These are phyloP conservation scores for Trichoderma sp. DNA, from an alignment of 2,329 filamentous ascomycete species.

Conservation along the genomic window DNA sequence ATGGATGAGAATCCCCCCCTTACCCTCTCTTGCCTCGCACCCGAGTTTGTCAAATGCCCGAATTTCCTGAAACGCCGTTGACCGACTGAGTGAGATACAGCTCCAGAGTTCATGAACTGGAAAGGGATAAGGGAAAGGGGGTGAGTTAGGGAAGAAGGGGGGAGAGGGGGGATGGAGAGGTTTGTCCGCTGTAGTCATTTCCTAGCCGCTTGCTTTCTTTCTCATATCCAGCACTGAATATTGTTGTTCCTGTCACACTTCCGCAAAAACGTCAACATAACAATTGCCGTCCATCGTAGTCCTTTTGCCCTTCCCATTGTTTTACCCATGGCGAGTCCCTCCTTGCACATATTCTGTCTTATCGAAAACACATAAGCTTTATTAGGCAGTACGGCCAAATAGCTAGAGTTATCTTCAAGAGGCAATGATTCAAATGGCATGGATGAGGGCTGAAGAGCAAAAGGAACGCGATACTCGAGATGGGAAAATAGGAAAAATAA, in stretches of 20 bases:
- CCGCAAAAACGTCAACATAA: constrained; percentile 1
- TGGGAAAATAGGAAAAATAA: not conserved
- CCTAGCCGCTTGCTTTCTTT: constrained; percentile 18
- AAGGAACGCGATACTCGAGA: not conserved
- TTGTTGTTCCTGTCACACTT: constrained; percentile 9
- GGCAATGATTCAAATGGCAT: not conserved
- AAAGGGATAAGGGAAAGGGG: not conserved
- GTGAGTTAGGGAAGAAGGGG: no score
- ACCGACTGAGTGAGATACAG: constrained; percentile 6
- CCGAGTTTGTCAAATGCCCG: constrained; percentile 13
- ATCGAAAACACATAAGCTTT: not conserved
- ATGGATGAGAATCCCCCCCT: not conserved
- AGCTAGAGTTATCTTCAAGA: not conserved
- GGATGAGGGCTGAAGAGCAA: not conserved
- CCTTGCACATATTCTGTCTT: constrained; percentile 1
- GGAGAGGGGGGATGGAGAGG: not conserved
- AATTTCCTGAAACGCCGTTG: constrained; percentile 18
- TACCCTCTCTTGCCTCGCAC: constrained; percentile 8
- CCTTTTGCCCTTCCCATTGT: not conserved
- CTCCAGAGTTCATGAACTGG: not conserved
- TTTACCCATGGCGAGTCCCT: not conserved
- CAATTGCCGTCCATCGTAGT: constrained; percentile 1
- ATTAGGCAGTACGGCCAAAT: constrained; percentile 2
- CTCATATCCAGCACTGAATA: constrained; percentile 15
- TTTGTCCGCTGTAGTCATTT: constrained; percentile 16